phyloP scores from a whole-genome alignment of 164 flowering plant genomes.

The Brasenia schreberi region DNA sequence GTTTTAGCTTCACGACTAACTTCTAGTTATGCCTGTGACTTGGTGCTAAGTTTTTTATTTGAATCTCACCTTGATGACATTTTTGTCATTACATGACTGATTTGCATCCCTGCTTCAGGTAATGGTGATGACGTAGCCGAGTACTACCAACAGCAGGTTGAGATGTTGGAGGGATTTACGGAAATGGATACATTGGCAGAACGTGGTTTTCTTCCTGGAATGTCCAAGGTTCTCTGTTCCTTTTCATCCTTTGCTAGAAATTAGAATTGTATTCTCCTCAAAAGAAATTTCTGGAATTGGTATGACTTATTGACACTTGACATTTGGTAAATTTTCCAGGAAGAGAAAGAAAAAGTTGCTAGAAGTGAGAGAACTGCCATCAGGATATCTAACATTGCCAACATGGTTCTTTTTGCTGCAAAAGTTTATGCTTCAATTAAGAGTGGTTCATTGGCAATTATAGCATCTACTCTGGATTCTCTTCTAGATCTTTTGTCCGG shows the following conservation, averaged over 20 bases:
- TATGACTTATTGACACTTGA: background rate
- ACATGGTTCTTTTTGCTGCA: constrained; percentile 81
- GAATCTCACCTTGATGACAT: background rate
- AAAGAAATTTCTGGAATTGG: no score
- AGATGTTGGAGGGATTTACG: constrained; percentile 80
- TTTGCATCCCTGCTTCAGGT: constrained; percentile 20
- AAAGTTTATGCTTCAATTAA: constrained; percentile 75
- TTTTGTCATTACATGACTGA: background rate
- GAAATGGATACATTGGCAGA: constrained; percentile 84
- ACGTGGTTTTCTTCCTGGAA: constrained; percentile 70
- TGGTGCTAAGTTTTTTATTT: background rate
- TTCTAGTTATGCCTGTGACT: no score
- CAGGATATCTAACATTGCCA: constrained; percentile 76
- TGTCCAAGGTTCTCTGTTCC: constrained; percentile 53
- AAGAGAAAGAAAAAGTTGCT: constrained; percentile 72
- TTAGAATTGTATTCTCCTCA: background rate
- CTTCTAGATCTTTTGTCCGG: constrained; percentile 93
- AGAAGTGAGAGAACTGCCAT: constrained; percentile 73
- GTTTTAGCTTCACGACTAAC: no score
- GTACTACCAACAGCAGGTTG: constrained; percentile 91
- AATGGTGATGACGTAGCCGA: constrained; percentile 74
- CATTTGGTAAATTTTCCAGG: constrained; percentile 31
- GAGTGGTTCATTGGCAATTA: constrained; percentile 82
- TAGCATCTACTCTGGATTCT: constrained; percentile 88
- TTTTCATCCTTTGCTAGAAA: background rate